Evolutionary conservation across 2,329 filamentous ascomycete species (phyloP).

Genomic region (Fusarium sarcochroum): DNA sequence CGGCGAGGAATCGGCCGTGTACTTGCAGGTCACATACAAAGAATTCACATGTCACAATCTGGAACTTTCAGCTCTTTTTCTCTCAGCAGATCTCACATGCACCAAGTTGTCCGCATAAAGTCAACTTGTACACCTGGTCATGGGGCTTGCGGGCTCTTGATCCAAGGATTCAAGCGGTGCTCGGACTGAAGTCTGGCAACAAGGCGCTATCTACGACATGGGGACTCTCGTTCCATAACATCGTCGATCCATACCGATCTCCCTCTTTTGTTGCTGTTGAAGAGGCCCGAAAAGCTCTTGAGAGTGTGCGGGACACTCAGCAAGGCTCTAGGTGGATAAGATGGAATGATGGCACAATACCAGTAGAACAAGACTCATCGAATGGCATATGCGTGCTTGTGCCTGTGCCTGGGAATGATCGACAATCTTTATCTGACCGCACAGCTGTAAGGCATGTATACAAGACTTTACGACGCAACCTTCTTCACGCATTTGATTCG

Average conservation of each 20-base stretch:
- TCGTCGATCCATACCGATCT: background rate
- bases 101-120: background rate
- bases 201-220: background rate
- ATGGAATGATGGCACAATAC: too few species aligned
- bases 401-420: too few species aligned
- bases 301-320: too few species aligned
- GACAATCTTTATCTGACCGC: background rate
- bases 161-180: background rate
- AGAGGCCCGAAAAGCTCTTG: background rate
- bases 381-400: background rate
- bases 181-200: conserved; percentile 4
- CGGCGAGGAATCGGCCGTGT: background rate
- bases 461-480: background rate
- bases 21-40: conserved; percentile 1
- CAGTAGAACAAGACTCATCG: background rate
- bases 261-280: background rate
- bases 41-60: conserved; percentile 16
- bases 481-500: background rate
- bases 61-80: conserved; percentile 16
- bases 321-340: too few species aligned
- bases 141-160: conserved; percentile 2
- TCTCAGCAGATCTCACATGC: background rate
- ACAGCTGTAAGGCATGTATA: background rate
- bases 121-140: background rate
- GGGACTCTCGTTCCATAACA: conserved; percentile 1